Evolutionary conservation across 2,329 filamentous ascomycete genomes (phyloP).

Genomic region (Fusarium lateritium): DNA sequence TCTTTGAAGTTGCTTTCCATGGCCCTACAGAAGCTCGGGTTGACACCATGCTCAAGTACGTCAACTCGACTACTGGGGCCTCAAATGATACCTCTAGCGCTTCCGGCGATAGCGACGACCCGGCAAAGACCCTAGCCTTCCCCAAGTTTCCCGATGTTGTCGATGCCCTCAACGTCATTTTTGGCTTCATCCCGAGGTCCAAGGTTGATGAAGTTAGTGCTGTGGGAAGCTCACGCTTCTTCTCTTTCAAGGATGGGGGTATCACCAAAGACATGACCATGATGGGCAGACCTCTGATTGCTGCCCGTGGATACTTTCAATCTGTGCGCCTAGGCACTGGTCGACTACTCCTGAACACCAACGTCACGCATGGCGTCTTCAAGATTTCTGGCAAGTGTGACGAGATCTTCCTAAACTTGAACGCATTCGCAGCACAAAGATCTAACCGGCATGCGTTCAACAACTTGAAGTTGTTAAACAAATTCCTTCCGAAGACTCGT

Average conservation of each 20-base stretch:
- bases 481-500: slow-evolving; percentile 57
- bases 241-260: slow-evolving; percentile 56
- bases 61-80: slow-evolving; percentile 59
- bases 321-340: slow-evolving; percentile 69
- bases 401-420: slow-evolving; percentile 52
- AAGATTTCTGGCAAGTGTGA: slow-evolving; percentile 56
- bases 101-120: slow-evolving; percentile 12
- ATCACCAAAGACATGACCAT: slow-evolving; percentile 49
- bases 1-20: slow-evolving; percentile 60
- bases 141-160: slow-evolving; percentile 65
- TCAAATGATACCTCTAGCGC: slow-evolving; percentile 47
- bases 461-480: slow-evolving; percentile 52
- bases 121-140: slow-evolving; percentile 52
- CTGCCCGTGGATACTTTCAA: slow-evolving; percentile 69
- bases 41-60: slow-evolving; percentile 60
- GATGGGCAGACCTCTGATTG: slow-evolving; percentile 54
- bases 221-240: slow-evolving; percentile 65
- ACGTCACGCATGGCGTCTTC: slow-evolving; percentile 69
- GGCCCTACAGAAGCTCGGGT: slow-evolving; percentile 58
- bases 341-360: slow-evolving; percentile 68
- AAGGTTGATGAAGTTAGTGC: slow-evolving; percentile 54
- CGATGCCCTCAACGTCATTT: slow-evolving; percentile 67
- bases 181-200: slow-evolving; percentile 61
- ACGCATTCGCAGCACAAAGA: slow-evolving; percentile 27
- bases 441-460: slow-evolving; percentile 17